These are phyloP conservation scores for Neocucurbitaria cava DNA, from an alignment of 2,329 filamentous ascomycete species.

Conservation along the genomic window DNA sequence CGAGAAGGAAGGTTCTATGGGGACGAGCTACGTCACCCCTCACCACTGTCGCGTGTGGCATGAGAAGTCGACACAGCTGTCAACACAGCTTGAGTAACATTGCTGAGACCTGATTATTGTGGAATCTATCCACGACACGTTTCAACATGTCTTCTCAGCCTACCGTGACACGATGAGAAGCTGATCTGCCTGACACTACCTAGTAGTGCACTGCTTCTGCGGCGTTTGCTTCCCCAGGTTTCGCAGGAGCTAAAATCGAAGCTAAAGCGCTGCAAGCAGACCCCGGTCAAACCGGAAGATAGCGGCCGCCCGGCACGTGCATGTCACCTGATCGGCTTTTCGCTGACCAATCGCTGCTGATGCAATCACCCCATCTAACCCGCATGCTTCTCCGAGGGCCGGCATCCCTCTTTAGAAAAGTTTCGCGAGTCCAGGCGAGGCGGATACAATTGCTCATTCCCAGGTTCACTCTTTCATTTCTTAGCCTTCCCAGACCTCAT, in stretches of 20 bases:
- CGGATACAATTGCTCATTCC: constrained; percentile 27
- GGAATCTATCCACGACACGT: no score
- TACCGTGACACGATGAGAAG: not conserved
- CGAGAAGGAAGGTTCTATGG: constrained; percentile 4
- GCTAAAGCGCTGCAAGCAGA: not conserved
- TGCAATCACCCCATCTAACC: constrained; percentile 2
- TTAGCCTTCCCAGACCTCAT: not conserved
- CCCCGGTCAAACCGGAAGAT: not conserved
- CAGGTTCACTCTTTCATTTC: constrained; percentile 11
- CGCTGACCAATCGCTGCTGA: constrained; percentile 17
- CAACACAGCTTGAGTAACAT: not conserved
- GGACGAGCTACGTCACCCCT: constrained; percentile 17
- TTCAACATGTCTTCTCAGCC: not conserved
- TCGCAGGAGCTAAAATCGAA: constrained; percentile 2
- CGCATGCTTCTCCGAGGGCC: constrained; percentile 35
- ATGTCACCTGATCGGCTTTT: constrained; percentile 11
- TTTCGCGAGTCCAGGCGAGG: constrained; percentile 18
- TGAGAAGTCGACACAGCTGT: not conserved
- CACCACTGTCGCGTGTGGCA: constrained; percentile 15
- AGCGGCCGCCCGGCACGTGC: not conserved
- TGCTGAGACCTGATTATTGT: not conserved
- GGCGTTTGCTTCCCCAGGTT: constrained; percentile 13
- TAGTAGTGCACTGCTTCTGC: not conserved
- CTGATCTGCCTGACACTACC: not conserved
- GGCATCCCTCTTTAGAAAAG: constrained; percentile 33